Percentiles rank a stretch among this genome's conserved stretches.
These are phyloP conservation scores for Amoebophrya sp. DNA, from an alignment of 169 alveolate genomes.

Conservation along the genomic window DNA sequence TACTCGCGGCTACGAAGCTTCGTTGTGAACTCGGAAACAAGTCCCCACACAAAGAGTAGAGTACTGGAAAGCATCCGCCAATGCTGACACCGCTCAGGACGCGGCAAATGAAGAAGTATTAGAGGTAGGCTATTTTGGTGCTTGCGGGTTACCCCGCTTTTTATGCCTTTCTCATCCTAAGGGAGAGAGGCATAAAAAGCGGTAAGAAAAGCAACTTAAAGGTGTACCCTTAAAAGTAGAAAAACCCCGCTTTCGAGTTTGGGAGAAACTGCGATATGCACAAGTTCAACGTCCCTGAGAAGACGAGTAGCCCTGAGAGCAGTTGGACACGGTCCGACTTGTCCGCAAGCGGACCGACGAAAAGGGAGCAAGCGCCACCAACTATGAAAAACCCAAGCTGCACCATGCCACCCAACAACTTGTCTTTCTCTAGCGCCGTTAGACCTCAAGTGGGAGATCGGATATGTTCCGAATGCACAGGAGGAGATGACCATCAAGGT, in stretches of 20 bases:
- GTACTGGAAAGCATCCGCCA: slow-evolving; percentile 25
- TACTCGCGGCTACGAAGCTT: neutral
- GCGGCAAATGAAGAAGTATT: slow-evolving; percentile 28
- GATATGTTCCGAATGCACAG: too few species aligned
- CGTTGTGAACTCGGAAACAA: neutral
- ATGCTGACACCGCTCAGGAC: neutral
- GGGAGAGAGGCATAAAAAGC: too few species aligned
- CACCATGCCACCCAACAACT: slow-evolving; percentile 12
- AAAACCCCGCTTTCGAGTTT: neutral
- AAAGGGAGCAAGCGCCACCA: slow-evolving; percentile 7
- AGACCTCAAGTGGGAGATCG: neutral
- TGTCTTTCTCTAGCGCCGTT: neutral
- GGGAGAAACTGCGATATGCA: neutral
- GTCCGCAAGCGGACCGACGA: slow-evolving; percentile 26
- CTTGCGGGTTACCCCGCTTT: too few species aligned
- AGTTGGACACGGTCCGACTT: neutral
- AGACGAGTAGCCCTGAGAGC: neutral
- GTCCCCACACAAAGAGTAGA: slow-evolving; percentile 5
- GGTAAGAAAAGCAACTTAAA: too few species aligned
- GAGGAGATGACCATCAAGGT: too few species aligned
- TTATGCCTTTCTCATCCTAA: too few species aligned
- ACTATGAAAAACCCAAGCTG: slow-evolving; percentile 27
- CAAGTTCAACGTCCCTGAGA: neutral
- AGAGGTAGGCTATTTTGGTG: too few species aligned
- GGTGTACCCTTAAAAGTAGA: too few species aligned